These are phyloP conservation scores for Elsinoe perseae DNA, from an alignment of 2,329 filamentous ascomycete species.

Conservation along the genomic window DNA sequence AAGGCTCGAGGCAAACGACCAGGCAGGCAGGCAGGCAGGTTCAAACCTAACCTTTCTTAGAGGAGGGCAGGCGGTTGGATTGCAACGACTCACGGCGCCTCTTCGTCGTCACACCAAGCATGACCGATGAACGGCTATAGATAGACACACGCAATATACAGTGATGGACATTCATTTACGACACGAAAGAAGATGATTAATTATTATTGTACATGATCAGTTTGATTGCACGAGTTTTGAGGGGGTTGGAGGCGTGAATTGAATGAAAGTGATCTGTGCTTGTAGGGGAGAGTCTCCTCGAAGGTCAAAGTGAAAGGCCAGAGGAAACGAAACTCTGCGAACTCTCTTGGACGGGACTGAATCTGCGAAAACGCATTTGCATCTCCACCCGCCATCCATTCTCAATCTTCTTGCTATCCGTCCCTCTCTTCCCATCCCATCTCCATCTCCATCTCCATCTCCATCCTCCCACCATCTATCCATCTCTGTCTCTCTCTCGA, in stretches of 20 bases:
- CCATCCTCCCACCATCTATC: background rate
- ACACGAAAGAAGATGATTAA: background rate
- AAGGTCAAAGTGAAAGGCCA: background rate
- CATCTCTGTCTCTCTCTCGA: background rate
- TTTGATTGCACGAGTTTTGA: conserved; percentile 6
- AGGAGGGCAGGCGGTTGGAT: conserved; percentile 4
- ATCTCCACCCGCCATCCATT: conserved; percentile 16
- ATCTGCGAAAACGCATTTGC: background rate
- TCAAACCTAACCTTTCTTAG: background rate
- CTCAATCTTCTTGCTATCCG: too few relatives aligned
- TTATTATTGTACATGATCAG: background rate
- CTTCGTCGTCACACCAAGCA: conserved; percentile 4
- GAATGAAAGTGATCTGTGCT: background rate
- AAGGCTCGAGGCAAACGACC: conserved; percentile 1
- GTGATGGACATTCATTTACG: background rate
- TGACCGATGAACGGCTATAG: background rate
- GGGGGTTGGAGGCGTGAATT: conserved; percentile 7
- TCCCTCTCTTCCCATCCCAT: background rate
- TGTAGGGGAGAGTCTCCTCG: background rate
- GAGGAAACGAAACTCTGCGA: background rate
- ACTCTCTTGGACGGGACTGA: too few relatives aligned
- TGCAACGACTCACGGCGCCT: conserved; percentile 11
- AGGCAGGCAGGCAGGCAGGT: too few relatives aligned
- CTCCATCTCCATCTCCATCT: conserved; percentile 14
- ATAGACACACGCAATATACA: background rate